A percentile compares a stretch with the other conserved stretches of the same genome.
These are phyloP conservation scores for Trypanosoma brucei DNA, from an alignment of 208 protist genomes.

Conservation along the genomic window DNA sequence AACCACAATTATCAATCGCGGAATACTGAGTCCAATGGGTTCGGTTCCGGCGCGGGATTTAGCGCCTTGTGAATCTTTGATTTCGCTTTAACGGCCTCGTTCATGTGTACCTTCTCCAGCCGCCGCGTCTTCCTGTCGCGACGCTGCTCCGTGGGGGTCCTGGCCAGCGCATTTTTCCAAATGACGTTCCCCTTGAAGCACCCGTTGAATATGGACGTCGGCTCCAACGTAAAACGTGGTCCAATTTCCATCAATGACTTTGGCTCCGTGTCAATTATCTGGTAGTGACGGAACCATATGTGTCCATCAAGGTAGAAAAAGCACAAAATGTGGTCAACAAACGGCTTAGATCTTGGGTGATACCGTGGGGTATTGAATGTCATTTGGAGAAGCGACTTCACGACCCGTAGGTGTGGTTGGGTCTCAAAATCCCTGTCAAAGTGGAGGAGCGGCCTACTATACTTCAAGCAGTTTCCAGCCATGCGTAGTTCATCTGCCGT, in stretches of 20 bases:
- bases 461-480: constrained; percentile 98
- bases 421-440: constrained; percentile 97
- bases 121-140: constrained; percentile 66
- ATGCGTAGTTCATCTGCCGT: constrained; percentile 97
- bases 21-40: constrained; percentile 76
- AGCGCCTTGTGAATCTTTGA: constrained; percentile 62
- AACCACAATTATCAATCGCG: constrained; percentile 4
- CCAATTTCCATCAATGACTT: constrained; percentile 95
- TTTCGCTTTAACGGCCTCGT: constrained; percentile 60
- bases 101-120: constrained; percentile 62
- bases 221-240: constrained; percentile 94
- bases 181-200: constrained; percentile 92
- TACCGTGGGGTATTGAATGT: constrained; percentile 94
- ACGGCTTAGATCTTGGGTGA: constrained; percentile 97
- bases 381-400: constrained; percentile 96
- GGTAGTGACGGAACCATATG: constrained; percentile 99
- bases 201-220: constrained; percentile 93
- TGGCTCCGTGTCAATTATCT: constrained; percentile 78
- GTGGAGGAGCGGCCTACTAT: constrained; percentile 94
- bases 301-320: constrained; percentile 96
- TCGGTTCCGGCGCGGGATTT: constrained; percentile 48
- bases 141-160: constrained; percentile 75
- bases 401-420: constrained; percentile 84
- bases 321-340: constrained; percentile 96
- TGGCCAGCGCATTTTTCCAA: constrained; percentile 83